These are phyloP conservation scores for Oryza coarctata DNA, from an alignment of 176 grass and related monocot genomes.

Conservation along the genomic window DNA sequence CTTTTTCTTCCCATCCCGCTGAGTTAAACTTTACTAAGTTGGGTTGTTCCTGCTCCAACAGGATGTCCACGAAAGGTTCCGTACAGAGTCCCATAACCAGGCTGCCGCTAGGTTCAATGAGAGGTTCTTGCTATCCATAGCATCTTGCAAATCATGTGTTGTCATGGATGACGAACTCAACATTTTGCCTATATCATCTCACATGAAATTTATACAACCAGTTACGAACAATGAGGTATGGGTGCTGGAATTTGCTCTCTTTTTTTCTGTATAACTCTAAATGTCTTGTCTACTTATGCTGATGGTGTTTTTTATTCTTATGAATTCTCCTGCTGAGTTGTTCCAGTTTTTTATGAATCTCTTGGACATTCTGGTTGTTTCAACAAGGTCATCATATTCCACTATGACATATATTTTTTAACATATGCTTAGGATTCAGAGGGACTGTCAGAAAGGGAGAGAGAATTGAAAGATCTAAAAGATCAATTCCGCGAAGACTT, in stretches of 20 bases:
- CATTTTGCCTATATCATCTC: slow-evolving; percentile 91
- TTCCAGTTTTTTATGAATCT: slow-evolving; percentile 3
- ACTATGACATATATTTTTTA: neutral
- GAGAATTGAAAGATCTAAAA: slow-evolving; percentile 81
- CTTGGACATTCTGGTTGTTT: neutral
- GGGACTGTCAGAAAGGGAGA: slow-evolving; percentile 78
- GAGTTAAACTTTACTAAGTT: neutral
- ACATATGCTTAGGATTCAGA: slow-evolving; percentile 62
- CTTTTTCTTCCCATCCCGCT: neutral
- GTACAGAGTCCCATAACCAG: slow-evolving; percentile 89
- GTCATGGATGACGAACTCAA: slow-evolving; percentile 99
- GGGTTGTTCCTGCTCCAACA: slow-evolving; percentile 32
- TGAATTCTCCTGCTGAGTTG: neutral
- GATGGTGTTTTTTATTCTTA: neutral
- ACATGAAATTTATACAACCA: slow-evolving; percentile 68
- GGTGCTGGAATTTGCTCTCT: neutral
- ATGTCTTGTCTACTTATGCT: neutral
- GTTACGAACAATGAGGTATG: slow-evolving; percentile 62
- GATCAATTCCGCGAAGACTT: slow-evolving; percentile 81
- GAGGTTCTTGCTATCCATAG: slow-evolving; percentile 85
- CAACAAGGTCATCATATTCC: slow-evolving; percentile 14
- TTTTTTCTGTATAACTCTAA: neutral
- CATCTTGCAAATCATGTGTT: slow-evolving; percentile 86
- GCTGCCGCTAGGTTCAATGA: slow-evolving; percentile 78
- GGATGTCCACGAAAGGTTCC: slow-evolving; percentile 97